These are phyloP conservation scores for Dipteronia dyeriana DNA, from an alignment of 345 rosid genomes.

Conservation along the genomic window DNA sequence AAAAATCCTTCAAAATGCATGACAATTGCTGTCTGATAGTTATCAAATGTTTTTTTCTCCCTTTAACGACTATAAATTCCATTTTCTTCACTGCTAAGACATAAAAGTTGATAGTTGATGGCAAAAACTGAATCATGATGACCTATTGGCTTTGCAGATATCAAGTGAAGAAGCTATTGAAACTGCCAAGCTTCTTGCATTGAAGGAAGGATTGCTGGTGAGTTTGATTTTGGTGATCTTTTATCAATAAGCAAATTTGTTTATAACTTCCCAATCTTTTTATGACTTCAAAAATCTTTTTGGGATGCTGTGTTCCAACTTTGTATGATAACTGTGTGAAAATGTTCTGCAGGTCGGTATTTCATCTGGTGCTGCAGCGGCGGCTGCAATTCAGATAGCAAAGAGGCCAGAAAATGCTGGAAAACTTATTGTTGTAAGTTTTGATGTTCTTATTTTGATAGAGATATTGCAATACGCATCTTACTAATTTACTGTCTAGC, in stretches of 20 bases:
- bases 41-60: not conserved
- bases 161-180: slow-evolving; percentile 63
- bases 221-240: not conserved
- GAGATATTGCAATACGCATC: not conserved
- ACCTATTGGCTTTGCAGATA: slow-evolving; percentile 32
- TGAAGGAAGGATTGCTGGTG: slow-evolving; percentile 63
- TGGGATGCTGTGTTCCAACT: not conserved
- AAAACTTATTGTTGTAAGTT: slow-evolving; percentile 67
- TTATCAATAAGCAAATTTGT: not conserved
- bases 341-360: slow-evolving; percentile 56
- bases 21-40: not conserved
- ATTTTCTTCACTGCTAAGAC: not conserved
- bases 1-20: not conserved
- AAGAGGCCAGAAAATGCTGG: slow-evolving; percentile 68
- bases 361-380: slow-evolving; percentile 67
- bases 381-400: slow-evolving; percentile 56
- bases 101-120: not conserved
- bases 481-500: not conserved
- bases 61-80: not conserved
- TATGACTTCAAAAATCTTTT: not conserved
- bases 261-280: not conserved
- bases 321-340: not conserved
- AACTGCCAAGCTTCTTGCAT: slow-evolving; percentile 56
- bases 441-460: not conserved
- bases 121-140: not conserved